Evolutionary conservation across 495 filamentous ascomycete genomes (phyloP), one percentile per base, ranked within the genome.

Genomic region (Xylaria curta): DNA sequence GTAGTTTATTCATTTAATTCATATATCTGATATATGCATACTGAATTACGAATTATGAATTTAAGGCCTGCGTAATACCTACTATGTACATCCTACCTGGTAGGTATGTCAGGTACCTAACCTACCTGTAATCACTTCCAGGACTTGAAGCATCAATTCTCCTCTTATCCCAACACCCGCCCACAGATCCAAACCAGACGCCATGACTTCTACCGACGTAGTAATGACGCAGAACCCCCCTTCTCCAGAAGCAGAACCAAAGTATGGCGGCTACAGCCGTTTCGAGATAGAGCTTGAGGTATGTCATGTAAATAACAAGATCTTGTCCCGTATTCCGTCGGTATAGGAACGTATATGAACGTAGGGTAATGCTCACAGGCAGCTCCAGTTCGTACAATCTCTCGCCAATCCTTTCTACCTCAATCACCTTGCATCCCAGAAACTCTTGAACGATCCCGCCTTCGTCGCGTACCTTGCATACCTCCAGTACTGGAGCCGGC

Each of bases 351-450:
- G 21, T 19, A 9, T 19, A 21, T 5, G 13, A 21, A 15, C n/a
- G 31, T 21, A 44, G 12, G 46, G 44, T 31, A 38, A 38, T 58
- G 69, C 53, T 71, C 15, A 66, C 31, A 44, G 28, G 24, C 28
- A 33, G 9, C 79, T 42, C 15, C 81, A 97, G 87, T 97, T 97
- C 76, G 93, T 97, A 53, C 92, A 94, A 75, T 89, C 90, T n/a
- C 92, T 97, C 66, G 89, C 89, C 72, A 95, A 95, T 76, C 94
- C 94, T 0, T 86, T 87, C 78, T 97, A 97, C 82, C 87, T 97
- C 38, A 93, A 93, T 74, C 89, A 95, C 74, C 90, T 97, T 21
- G 94, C 92, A 2, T 87, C 89, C 44, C 89, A 88, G 78, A 83
- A 89, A 81, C 76, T 85, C 78, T 79, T 92, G 76, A 82, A 85